Percentiles rank a stretch among this genome's conserved stretches.
phyloP scores from a whole-genome alignment of 352 stramenopile species.

The Phytophthora vignae region DNA sequence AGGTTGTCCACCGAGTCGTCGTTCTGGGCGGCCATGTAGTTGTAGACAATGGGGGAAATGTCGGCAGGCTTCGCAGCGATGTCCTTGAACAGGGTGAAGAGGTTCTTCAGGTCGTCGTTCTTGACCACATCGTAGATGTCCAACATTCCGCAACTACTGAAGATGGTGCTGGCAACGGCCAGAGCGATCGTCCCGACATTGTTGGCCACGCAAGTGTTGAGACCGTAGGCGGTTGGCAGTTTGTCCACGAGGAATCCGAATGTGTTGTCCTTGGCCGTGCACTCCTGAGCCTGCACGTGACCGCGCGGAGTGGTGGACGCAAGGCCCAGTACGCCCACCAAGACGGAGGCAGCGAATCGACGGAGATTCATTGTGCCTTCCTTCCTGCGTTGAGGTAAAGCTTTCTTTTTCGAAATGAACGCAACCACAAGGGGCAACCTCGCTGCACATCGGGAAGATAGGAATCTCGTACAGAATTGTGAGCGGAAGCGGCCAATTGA shows the following conservation, averaged over 20 bases:
- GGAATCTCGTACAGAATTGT: constrained; percentile 1
- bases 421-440: constrained; percentile 3
- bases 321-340: constrained; percentile 23
- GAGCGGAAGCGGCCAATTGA: constrained; percentile 18
- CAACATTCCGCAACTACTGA: constrained; percentile 46
- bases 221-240: constrained; percentile 45
- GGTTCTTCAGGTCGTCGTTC: constrained; percentile 36
- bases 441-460: constrained; percentile 33
- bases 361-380: constrained; percentile 30
- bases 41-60: constrained; percentile 53
- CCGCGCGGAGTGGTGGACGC: constrained; percentile 5
- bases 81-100: constrained; percentile 38
- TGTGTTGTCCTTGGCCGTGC: constrained; percentile 27
- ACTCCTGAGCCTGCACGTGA: constrained; percentile 32
- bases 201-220: constrained; percentile 64
- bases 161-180: constrained; percentile 30
- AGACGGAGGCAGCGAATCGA: constrained; percentile 22
- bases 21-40: constrained; percentile 50
- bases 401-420: constrained; percentile 27
- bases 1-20: constrained; percentile 49
- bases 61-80: constrained; percentile 46
- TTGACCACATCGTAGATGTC: constrained; percentile 47
- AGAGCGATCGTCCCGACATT: constrained; percentile 40
- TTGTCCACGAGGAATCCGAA: constrained; percentile 40
- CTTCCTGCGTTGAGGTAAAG: constrained; percentile 11